These are phyloP conservation scores for Didymella glomerata DNA, from an alignment of 2,329 filamentous ascomycete genomes.

Conservation along the genomic window DNA sequence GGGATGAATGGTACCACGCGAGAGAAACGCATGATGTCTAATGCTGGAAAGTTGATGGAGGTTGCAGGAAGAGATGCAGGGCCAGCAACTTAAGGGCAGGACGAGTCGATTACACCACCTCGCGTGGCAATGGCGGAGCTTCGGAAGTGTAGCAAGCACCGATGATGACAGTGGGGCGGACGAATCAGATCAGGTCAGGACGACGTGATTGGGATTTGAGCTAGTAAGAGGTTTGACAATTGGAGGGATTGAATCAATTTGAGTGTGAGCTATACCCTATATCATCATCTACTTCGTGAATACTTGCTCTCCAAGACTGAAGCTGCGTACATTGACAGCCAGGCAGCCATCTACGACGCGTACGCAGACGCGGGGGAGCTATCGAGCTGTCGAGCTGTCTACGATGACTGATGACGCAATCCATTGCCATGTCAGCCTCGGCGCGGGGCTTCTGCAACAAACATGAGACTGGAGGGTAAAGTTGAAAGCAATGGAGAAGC, in stretches of 20 bases:
- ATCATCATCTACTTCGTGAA: background rate
- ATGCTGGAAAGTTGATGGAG: constrained; percentile 17
- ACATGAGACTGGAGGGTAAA: background rate
- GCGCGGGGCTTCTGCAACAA: constrained; percentile 8
- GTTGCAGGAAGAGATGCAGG: constrained; percentile 21
- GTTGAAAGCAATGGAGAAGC: background rate
- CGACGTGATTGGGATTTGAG: background rate
- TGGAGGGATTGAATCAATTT: background rate
- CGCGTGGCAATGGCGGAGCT: constrained; percentile 28
- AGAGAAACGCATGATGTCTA: constrained; percentile 58
- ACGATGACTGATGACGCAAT: constrained; percentile 21
- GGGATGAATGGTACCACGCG: constrained; percentile 60
- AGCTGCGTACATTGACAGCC: constrained; percentile 6
- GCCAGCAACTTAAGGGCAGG: constrained; percentile 25
- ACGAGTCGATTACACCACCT: constrained; percentile 47
- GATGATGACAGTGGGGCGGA: constrained; percentile 18
- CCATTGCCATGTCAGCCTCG: constrained; percentile 10
- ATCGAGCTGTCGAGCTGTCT: constrained; percentile 11
- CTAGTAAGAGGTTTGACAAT: background rate
- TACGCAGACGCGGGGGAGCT: constrained; percentile 11
- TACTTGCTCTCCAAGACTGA: background rate
- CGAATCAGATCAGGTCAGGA: constrained; percentile 14
- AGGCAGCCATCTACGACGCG: constrained; percentile 17
- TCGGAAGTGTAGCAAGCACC: constrained; percentile 14
- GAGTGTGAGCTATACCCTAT: background rate